Evolutionary conservation across 208 protist genomes (phyloP), one percentile per base, ranked within the genome.

Genomic region (Wallacemonas sp.): DNA sequence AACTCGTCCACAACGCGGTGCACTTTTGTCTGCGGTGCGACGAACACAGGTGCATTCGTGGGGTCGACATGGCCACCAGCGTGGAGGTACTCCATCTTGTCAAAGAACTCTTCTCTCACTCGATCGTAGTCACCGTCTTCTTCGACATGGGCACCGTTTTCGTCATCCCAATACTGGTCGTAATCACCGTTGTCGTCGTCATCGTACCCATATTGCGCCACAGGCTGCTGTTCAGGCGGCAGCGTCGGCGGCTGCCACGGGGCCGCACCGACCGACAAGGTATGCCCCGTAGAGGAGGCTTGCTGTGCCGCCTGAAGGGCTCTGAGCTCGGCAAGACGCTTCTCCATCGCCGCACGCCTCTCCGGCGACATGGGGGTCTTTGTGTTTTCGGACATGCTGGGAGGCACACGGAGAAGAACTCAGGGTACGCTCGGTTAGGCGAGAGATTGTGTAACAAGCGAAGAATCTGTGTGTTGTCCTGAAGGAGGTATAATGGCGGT

Each of bases 1-100:
- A 95, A 95, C 53, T 93, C 86, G 41, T 81, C 78, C 10, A 94
- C 37, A 26, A 74, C 80, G 68, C 68, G 70, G 1, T 71, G 22
- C 29, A 34, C 50, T 24, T 68, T 68, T 19, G 54, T 36, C 22
- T 39, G 42, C n/a, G 85, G 85, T 12, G 70, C 79, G 13, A 88
- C 69, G 4, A 79, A 59, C 22, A 69, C 67, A 3, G 62, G 58
- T 34, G 78, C 74, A 26, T n/a, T n/a, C n/a, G n/a, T n/a, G n/a
- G n/a, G n/a, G n/a, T n/a, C n/a, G n/a, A n/a, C n/a, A n/a, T n/a
- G n/a, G n/a, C n/a, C n/a, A n/a, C 4, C 42, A 26, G 15, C 38
- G 59, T 54, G 59, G 8, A 65, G 19, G 6, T 27, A 17, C 44
- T 65, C 38, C 42, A 54, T 54, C 41, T 65, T 8, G 19, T 65